Evolutionary conservation across 31 red algal genomes (phyloP), one percentile per base, ranked within the genome.

Genomic region (Asparagopsis taxiformis): DNA sequence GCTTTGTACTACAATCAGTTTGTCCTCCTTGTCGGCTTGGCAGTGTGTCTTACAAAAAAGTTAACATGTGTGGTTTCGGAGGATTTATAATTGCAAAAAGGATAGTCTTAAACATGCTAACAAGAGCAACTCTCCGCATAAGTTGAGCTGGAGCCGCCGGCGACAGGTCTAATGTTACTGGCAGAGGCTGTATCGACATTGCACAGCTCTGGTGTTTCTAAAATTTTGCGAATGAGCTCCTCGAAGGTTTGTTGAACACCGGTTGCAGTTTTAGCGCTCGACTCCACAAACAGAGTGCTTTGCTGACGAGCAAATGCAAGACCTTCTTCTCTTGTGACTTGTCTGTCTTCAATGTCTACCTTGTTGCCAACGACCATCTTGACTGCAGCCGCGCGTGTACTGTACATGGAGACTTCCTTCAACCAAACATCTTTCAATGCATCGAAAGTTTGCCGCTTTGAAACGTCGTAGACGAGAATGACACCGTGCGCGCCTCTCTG

Each of bases 361-460:
- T 98, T 98, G 85, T 98, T 98, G 19, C 95, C 95, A 9, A 98
- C 95, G 26, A 98, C 68, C 75, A 98, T 82, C 70, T 94, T 91
- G 25, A 94, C 75, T 7, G 80, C 91, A 33, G 81, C 70, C 38
- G 76, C 31, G 44, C 70, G 50, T 17, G 79, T 94, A 74, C 74
- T 85, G 68, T 93, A 98, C 79, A 82, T 59, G 33, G 74, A 35
- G 31, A 93, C 75, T 62, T 98, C 95, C 35, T 90, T 85, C 25
- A 98, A 63, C 95, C 95, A 98, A 20, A 84, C 85, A 15, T 90
- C 55, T 65, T 94, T 71, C 7, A 98, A 51, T 11, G 77, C 69
- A 19, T 89, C 72, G 34, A 98, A 93, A 4, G 90, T 91, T 56
- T 90, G 70, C n/a, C 80, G 84, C 30, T 88, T 87, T 64, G 90